Conservation (phyloP, 306 rosid genomes). For the Sindora glabra region DNA sequence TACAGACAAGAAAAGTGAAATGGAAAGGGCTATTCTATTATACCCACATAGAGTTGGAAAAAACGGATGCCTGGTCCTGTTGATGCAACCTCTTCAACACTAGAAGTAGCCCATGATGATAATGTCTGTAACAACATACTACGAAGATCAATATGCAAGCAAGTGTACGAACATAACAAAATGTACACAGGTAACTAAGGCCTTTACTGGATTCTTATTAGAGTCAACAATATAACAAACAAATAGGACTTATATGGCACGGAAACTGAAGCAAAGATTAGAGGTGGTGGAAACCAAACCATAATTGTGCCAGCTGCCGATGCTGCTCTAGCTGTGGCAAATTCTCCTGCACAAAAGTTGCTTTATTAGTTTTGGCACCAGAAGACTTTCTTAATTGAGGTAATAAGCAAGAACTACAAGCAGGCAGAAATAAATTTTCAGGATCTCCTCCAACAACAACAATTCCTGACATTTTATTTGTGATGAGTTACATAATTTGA, state of each 20-base stretch:
- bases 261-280: background rate
- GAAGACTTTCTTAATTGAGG: background rate
- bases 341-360: conserved; percentile 61
- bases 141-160: background rate
- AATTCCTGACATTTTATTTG: background rate
- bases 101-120: conserved; percentile 94
- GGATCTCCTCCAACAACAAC: background rate
- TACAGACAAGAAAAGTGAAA: background rate
- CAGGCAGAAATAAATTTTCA: too few relatives aligned
- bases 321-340: conserved; percentile 87
- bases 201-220: background rate
- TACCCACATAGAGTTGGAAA: conserved; percentile 77
- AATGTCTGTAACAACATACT: conserved; percentile 47
- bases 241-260: background rate
- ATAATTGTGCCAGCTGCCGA: conserved; percentile 87
- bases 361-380: conserved; percentile 1
- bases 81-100: conserved; percentile 94
- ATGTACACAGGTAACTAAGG: conserved; percentile 7
- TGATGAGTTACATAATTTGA: too few relatives aligned
- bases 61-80: conserved; percentile 96
- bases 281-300: conserved; percentile 37
- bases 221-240: conserved; percentile 1
- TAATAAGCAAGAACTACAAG: background rate
- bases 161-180: too few relatives aligned
- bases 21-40: background rate